Conservation (phyloP, 2,329 filamentous ascomycete species). For the Monilinia polystroma region DNA sequence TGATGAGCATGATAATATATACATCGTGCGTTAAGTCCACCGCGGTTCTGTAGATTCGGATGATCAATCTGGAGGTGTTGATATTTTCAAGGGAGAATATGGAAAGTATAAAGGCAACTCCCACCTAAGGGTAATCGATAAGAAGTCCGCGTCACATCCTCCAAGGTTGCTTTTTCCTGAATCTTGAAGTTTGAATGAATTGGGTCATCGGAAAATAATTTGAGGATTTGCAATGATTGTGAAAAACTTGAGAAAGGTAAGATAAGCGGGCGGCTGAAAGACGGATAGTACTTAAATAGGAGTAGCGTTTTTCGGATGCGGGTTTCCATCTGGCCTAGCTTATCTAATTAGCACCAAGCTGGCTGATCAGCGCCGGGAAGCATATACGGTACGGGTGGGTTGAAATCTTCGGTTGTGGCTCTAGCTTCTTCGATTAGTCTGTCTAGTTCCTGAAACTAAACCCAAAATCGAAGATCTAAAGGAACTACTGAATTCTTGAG, state of each 20-base stretch:
- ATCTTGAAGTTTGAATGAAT: no score
- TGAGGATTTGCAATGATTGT: not conserved
- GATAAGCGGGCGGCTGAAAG: not conserved
- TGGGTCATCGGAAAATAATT: not conserved
- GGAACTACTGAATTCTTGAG: not conserved
- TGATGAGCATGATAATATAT: no score
- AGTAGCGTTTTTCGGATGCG: not conserved
- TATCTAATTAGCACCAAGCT: not conserved
- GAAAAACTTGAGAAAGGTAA: not conserved
- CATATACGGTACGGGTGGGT: no score
- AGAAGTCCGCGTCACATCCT: no score
- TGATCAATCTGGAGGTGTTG: no score
- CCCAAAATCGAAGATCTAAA: not conserved
- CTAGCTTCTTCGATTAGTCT: not conserved
- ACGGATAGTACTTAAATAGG: not conserved
- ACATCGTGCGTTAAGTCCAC: no score
- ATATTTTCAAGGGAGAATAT: no score
- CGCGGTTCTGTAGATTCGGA: no score
- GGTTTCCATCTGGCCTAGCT: not conserved
- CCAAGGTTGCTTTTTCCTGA: no score
- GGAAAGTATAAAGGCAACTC: no score
- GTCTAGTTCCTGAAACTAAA: not conserved
- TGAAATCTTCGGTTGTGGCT: not conserved
- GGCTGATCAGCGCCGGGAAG: constrained; percentile 1
- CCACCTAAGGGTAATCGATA: no score